These are phyloP conservation scores for Santalum album DNA, from an alignment of 164 flowering plant species.

Conservation along the genomic window DNA sequence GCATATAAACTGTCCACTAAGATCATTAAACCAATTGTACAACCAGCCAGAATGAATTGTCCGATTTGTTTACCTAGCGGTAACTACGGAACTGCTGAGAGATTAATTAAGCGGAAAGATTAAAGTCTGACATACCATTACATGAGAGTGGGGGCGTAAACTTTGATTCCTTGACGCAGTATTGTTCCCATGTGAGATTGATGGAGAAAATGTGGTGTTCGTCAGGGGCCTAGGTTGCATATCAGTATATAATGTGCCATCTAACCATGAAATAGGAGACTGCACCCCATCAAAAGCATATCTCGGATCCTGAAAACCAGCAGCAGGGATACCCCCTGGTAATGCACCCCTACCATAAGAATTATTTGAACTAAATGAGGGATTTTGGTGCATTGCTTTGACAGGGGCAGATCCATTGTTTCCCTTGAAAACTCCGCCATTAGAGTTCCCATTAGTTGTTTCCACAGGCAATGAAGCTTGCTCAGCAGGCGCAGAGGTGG, in stretches of 20 bases:
- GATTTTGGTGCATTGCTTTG: slow-evolving; percentile 31
- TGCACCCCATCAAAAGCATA: slow-evolving; percentile 35
- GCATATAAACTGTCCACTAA: too few relatives aligned
- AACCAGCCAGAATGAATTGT: too few relatives aligned
- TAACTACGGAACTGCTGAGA: too few relatives aligned
- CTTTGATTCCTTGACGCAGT: slow-evolving; percentile 40
- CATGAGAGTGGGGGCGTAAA: slow-evolving; percentile 34
- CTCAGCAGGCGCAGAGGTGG: slow-evolving; percentile 39
- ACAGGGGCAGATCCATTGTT: slow-evolving; percentile 28
- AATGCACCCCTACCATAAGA: slow-evolving; percentile 38
- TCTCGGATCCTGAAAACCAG: slow-evolving; percentile 55
- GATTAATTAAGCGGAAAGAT: too few relatives aligned
- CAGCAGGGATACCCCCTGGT: slow-evolving; percentile 32
- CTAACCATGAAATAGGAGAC: slow-evolving; percentile 39
- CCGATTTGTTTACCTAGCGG: too few relatives aligned
- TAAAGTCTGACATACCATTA: slow-evolving; percentile 32
- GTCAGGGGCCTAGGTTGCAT: slow-evolving; percentile 31
- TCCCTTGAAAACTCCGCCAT: slow-evolving; percentile 32
- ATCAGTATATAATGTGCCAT: slow-evolving; percentile 33
- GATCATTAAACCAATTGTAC: too few relatives aligned
- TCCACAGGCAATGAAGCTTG: slow-evolving; percentile 47
- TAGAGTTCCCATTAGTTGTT: slow-evolving; percentile 29
- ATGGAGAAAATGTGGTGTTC: slow-evolving; percentile 20
- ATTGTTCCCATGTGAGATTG: slow-evolving; percentile 28
- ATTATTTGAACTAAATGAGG: slow-evolving; percentile 28